Evolutionary conservation across 1,139 yeast species (phyloP).

Genomic region (Hyphopichia wangnamkhiaoensis): DNA sequence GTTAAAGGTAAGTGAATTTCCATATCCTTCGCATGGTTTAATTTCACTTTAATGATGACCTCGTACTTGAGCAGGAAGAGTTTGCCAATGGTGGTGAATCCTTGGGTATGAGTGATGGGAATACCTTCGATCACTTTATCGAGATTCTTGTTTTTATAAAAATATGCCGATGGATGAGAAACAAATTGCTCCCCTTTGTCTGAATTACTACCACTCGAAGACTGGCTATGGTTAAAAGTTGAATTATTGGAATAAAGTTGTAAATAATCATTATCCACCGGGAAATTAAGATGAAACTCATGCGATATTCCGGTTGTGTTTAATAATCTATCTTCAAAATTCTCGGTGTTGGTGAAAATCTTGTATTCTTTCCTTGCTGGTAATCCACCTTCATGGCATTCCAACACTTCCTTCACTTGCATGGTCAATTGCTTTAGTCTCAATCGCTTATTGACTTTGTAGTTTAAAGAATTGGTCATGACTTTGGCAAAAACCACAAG

Average conservation of each 20-base stretch:
- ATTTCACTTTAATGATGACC: slow-evolving; percentile 47
- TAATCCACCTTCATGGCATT: slow-evolving; percentile 51
- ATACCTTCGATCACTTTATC: slow-evolving; percentile 39
- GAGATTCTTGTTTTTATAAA: slow-evolving; percentile 15
- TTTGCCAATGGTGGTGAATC: slow-evolving; percentile 52
- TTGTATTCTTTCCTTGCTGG: slow-evolving; percentile 37
- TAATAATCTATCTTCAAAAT: slow-evolving; percentile 22
- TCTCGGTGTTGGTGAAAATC: slow-evolving; percentile 29
- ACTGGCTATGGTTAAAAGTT: background rate
- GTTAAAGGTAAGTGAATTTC: slow-evolving; percentile 53
- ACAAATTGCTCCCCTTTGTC: background rate
- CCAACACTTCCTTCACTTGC: slow-evolving; percentile 53
- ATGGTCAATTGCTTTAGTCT: slow-evolving; percentile 47
- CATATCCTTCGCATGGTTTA: slow-evolving; percentile 50
- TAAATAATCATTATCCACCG: slow-evolving; percentile 40
- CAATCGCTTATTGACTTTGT: slow-evolving; percentile 35
- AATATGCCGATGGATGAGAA: slow-evolving; percentile 11
- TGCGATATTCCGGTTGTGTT: slow-evolving; percentile 34
- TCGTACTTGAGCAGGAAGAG: slow-evolving; percentile 57
- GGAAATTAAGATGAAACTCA: slow-evolving; percentile 32
- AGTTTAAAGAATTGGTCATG: slow-evolving; percentile 36
- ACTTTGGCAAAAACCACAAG: slow-evolving; percentile 40
- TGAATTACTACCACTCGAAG: background rate
- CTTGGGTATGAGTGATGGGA: slow-evolving; percentile 47
- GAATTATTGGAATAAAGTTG: slow-evolving; percentile 20